These are phyloP conservation scores for Neonectria hederae DNA, from an alignment of 2,329 filamentous ascomycete genomes.

Conservation along the genomic window DNA sequence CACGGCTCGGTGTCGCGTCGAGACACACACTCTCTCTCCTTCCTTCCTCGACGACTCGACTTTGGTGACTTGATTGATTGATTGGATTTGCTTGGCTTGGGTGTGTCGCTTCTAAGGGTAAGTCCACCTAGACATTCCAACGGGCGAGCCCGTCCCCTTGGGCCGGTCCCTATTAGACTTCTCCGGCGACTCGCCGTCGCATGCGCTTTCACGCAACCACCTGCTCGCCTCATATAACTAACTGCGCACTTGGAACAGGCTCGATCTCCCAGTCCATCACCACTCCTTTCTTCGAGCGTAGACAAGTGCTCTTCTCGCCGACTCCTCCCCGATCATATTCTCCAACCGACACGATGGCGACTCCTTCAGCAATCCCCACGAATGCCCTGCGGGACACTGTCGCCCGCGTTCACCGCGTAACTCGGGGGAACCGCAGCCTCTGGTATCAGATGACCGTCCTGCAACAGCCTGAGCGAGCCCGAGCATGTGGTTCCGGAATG, in stretches of 20 bases:
- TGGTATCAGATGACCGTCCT: conserved; percentile 87
- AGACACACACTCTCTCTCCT: conserved; percentile 26
- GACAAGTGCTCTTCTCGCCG: neutral
- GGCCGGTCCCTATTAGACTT: conserved; percentile 16
- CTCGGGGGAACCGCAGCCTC: conserved; percentile 78
- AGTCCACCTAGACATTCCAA: conserved; percentile 27
- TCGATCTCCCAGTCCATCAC: conserved; percentile 22
- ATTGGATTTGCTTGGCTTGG: conserved; percentile 24
- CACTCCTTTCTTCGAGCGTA: conserved; percentile 23
- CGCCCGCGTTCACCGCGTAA: conserved; percentile 62
- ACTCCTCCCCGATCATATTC: conserved; percentile 1
- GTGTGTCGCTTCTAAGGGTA: conserved; percentile 34
- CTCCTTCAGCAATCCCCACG: conserved; percentile 42
- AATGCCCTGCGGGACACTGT: conserved; percentile 47
- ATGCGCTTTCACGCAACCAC: conserved; percentile 19
- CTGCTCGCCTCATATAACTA: conserved; percentile 17
- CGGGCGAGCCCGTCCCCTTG: conserved; percentile 13
- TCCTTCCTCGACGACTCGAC: conserved; percentile 17
- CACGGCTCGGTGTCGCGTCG: conserved; percentile 35
- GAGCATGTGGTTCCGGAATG: conserved; percentile 93
- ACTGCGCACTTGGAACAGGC: conserved; percentile 24
- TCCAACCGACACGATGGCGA: conserved; percentile 45
- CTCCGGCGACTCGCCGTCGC: conserved; percentile 17
- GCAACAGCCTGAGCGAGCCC: conserved; percentile 92
- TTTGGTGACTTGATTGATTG: conserved; percentile 25